phyloP scores from a whole-genome alignment of 352 stramenopile genomes.

The Phytophthora pini region DNA sequence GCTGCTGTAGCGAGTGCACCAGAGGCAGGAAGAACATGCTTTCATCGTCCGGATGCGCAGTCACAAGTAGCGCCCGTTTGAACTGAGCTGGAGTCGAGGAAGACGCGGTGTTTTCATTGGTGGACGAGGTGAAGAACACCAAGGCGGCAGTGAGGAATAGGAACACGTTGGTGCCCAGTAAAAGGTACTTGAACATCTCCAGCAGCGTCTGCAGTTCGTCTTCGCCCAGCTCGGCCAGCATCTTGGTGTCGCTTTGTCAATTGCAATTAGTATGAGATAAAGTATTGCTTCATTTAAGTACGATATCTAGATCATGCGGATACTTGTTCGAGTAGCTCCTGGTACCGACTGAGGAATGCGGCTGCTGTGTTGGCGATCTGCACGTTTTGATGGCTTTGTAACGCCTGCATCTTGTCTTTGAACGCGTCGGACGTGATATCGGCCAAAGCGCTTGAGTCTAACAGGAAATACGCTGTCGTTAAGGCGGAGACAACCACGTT shows the following conservation, averaged over 20 bases:
- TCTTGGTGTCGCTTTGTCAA: constrained; percentile 13
- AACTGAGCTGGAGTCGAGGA: constrained; percentile 8
- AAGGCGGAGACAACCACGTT: constrained; percentile 65
- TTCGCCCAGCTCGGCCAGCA: constrained; percentile 30
- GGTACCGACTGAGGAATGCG: constrained; percentile 44
- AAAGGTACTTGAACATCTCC: constrained; percentile 64
- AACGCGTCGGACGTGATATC: constrained; percentile 49
- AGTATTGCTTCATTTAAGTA: constrained; percentile 21
- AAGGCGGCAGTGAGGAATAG: constrained; percentile 57
- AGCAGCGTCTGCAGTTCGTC: constrained; percentile 48
- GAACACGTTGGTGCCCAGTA: constrained; percentile 65
- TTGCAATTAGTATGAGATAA: constrained; percentile 27
- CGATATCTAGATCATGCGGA: background rate
- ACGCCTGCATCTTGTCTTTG: constrained; percentile 34
- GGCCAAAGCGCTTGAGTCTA: constrained; percentile 62
- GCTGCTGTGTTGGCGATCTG: constrained; percentile 62
- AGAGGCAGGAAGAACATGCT: constrained; percentile 98
- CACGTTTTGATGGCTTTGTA: constrained; percentile 41
- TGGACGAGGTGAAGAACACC: constrained; percentile 38
- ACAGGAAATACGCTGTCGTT: constrained; percentile 68
- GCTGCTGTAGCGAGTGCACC: constrained; percentile 62
- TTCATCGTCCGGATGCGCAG: constrained; percentile 97
- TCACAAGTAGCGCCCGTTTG: constrained; percentile 86
- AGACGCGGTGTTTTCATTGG: background rate
- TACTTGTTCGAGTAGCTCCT: constrained; percentile 40